Base-by-base conservation (phyloP, 352 stramenopile species). In the Phytophthora quininea region DNA sequence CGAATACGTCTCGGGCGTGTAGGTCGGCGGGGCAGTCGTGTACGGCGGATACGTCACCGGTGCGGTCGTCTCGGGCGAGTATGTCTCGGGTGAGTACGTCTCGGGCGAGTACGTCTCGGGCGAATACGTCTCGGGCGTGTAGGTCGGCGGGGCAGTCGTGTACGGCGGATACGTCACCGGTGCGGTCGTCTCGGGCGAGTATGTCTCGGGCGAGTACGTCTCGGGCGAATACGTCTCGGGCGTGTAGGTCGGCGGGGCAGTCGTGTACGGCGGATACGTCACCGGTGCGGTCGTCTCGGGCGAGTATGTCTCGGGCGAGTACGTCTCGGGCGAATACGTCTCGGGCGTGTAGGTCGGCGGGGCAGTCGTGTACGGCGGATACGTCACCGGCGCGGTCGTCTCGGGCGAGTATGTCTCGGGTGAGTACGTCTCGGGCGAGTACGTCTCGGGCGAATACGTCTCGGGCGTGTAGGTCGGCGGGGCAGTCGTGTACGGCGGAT, bases 381-480 rank as follows among this genome's bases (percentile, higher is more conserved):
- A 40, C 35, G 35, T 62, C 45, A 19, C 5, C 4, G 55, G 55
- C 5, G 24, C 24, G 27, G 24, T 1, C 5, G 48, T 54, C 50
- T 57, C 50, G 8, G 54, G 54, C 40, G 42, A 14, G 56, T 63
- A 55, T 3, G 56, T 30, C 32, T 54, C 56, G 4, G 33, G 56
- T n/a, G n/a, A n/a, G n/a, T n/a, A n/a, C n/a, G n/a, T n/a, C n/a
- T n/a, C n/a, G n/a, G n/a, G n/a, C 12, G 42, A n/a, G 42, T 48
- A 27, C 35, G 35, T 40, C 35, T 40, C 35, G 10, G 35, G 35
- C 35, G 35, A 5, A 40, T 5, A 10, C 5, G 35, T 40, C 54
- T 54, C 43, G 0, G 54, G 54, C 31, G 5, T 40, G 35, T 40
- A 40, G 5, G 35, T 40, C 35, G 10, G 5, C 10, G 35, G 54